These are phyloP conservation scores for Rhodosporidiobolus odoratus DNA, from an alignment of 768 basidiomycete genomes.

Conservation along the genomic window DNA sequence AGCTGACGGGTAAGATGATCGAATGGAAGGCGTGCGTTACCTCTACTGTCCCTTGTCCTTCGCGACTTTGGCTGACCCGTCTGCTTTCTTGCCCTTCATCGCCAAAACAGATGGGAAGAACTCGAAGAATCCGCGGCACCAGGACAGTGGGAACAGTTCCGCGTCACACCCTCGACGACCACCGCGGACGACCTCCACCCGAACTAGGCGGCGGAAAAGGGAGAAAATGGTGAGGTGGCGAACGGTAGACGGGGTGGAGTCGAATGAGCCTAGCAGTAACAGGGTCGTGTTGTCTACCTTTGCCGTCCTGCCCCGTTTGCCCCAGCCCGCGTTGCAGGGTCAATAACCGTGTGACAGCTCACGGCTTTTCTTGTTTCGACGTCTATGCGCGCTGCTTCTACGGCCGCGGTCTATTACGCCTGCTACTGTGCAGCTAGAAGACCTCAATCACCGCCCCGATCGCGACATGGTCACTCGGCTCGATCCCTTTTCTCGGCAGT, in stretches of 20 bases:
- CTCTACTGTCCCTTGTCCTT: not conserved
- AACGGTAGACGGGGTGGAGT: too few species aligned
- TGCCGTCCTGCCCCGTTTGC: too few species aligned
- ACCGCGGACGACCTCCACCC: conserved; percentile 35
- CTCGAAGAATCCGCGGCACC: conserved; percentile 71
- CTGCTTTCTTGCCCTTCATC: not conserved
- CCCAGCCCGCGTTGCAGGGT: too few species aligned
- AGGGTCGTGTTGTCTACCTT: not conserved
- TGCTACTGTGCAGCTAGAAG: not conserved
- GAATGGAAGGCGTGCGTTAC: conserved; percentile 88
- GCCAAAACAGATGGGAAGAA: conserved; percentile 69
- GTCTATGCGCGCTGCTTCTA: too few species aligned
- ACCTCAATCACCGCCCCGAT: conserved; percentile 61
- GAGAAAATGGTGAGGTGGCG: not conserved
- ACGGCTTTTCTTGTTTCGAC: too few species aligned
- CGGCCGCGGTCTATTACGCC: too few species aligned
- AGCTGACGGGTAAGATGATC: conserved; percentile 68
- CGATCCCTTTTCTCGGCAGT: conserved; percentile 70
- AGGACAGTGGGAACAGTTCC: conserved; percentile 81
- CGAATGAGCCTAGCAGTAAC: conserved; percentile 12
- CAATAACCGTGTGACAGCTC: too few species aligned
- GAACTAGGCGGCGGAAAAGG: not conserved
- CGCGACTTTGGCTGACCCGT: not conserved
- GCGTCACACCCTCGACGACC: conserved; percentile 34
- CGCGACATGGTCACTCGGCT: conserved; percentile 81